A percentile compares a stretch with the other conserved stretches of the same genome.
phyloP scores from a whole-genome alignment of 768 basidiomycete species.

The Lactarius psammicola region DNA sequence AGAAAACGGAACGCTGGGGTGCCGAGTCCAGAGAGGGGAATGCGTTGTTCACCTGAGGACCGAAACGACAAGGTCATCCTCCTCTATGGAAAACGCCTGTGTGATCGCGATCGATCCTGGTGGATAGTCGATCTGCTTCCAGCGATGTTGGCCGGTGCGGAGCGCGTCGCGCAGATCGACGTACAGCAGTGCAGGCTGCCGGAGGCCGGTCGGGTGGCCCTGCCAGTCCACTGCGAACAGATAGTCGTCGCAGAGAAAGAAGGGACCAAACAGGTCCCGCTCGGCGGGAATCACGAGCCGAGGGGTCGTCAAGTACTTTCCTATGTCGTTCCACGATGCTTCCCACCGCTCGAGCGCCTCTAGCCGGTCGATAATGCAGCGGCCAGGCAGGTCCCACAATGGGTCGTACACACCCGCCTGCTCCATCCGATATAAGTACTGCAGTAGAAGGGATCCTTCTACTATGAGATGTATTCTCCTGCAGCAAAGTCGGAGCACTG shows the following conservation, averaged over 20 bases:
- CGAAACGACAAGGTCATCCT: constrained; percentile 25
- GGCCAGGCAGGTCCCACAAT: constrained; percentile 1
- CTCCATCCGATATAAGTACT: constrained; percentile 4
- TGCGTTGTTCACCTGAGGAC: constrained; percentile 17
- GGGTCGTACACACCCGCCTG: constrained; percentile 14
- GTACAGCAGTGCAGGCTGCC: constrained; percentile 11
- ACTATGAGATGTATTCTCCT: not conserved
- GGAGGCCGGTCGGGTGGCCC: not conserved
- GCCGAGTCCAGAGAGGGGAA: not conserved
- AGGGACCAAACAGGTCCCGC: constrained; percentile 19
- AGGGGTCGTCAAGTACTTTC: not conserved
- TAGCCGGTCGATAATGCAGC: constrained; percentile 7
- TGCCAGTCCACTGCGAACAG: constrained; percentile 20
- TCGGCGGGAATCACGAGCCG: constrained; percentile 15
- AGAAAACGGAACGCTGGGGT: not conserved
- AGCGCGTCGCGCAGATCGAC: constrained; percentile 21
- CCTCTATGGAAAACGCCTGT: constrained; percentile 17
- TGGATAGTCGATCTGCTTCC: constrained; percentile 23
- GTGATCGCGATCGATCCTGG: constrained; percentile 16
- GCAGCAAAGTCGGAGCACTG: constrained; percentile 4
- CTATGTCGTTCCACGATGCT: constrained; percentile 10
- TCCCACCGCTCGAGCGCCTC: constrained; percentile 19
- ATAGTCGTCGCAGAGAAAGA: constrained; percentile 21
- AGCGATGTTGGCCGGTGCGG: constrained; percentile 1
- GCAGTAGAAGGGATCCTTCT: constrained; percentile 11